Evolutionary conservation across 495 filamentous ascomycete genomes (phyloP).

Genomic region (Penicillium ochrochloron): DNA sequence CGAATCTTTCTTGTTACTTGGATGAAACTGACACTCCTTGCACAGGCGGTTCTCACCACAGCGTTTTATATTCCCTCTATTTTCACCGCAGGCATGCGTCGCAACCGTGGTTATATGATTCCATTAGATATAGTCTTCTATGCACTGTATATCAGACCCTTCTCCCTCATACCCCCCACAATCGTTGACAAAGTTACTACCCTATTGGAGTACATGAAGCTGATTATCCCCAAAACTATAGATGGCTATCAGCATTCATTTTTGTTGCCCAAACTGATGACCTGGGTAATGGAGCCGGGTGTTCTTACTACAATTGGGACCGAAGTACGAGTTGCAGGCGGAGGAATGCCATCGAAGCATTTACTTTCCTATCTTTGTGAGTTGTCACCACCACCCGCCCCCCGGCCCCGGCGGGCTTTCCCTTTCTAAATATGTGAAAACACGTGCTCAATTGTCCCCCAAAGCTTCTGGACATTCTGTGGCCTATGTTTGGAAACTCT

Average conservation of each 20-base stretch:
- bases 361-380: slow-evolving; percentile 3
- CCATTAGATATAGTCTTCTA: slow-evolving; percentile 27
- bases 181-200: too few species aligned
- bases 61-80: slow-evolving; percentile 24
- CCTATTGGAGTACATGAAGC: not conserved
- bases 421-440: not conserved
- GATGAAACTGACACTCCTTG: too few species aligned
- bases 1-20: too few species aligned
- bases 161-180: too few species aligned
- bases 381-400: not conserved
- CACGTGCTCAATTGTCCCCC: not conserved
- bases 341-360: slow-evolving; percentile 10
- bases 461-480: slow-evolving; percentile 14
- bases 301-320: not conserved
- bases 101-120: slow-evolving; percentile 26
- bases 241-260: slow-evolving; percentile 28
- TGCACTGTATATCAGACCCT: slow-evolving; percentile 13
- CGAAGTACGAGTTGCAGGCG: not conserved
- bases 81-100: slow-evolving; percentile 18
- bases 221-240: not conserved
- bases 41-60: slow-evolving; percentile 13
- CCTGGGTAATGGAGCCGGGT: not conserved
- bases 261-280: slow-evolving; percentile 23
- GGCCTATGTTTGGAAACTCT: slow-evolving; percentile 12
- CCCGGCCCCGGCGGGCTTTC: not conserved